Percentiles rank a stretch among this genome's conserved stretches.
Conservation (phyloP, 176 grass and related monocot genomes). For the Leersia perrieri region DNA sequence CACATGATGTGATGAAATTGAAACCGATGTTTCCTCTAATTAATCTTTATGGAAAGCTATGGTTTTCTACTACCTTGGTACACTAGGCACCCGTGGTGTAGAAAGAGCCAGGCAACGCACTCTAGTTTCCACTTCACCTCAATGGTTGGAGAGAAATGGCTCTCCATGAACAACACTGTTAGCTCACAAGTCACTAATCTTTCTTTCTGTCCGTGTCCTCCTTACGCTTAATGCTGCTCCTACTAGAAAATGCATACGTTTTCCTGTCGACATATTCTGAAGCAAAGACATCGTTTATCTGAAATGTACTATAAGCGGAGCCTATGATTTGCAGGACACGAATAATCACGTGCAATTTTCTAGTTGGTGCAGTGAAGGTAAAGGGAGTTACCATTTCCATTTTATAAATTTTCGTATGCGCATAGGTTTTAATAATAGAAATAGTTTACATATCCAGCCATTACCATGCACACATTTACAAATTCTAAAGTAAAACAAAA, state of each 20-base stretch:
- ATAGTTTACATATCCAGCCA: too few species aligned
- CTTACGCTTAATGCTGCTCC: neutral
- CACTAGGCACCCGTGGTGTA: neutral
- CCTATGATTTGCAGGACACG: neutral
- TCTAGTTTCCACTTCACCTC: slow-evolving; percentile 15
- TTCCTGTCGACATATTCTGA: neutral
- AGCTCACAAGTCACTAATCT: slow-evolving; percentile 12
- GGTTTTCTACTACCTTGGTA: neutral
- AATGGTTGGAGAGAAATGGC: neutral
- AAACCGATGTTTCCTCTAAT: neutral
- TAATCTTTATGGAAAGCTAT: neutral
- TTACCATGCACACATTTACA: too few species aligned
- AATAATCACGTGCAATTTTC: neutral
- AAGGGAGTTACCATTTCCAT: too few species aligned
- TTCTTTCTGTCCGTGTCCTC: neutral
- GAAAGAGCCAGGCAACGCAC: neutral
- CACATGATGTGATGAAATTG: neutral
- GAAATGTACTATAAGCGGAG: too few species aligned
- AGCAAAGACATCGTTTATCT: too few species aligned
- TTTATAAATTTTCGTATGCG: too few species aligned
- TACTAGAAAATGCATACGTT: slow-evolving; percentile 25
- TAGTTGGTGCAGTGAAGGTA: too few species aligned
- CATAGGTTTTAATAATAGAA: too few species aligned
- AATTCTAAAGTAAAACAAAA: too few species aligned
- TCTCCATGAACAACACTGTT: neutral